Evolutionary conservation across 306 rosid species (phyloP).

Genomic region (Prosopis cineraria): DNA sequence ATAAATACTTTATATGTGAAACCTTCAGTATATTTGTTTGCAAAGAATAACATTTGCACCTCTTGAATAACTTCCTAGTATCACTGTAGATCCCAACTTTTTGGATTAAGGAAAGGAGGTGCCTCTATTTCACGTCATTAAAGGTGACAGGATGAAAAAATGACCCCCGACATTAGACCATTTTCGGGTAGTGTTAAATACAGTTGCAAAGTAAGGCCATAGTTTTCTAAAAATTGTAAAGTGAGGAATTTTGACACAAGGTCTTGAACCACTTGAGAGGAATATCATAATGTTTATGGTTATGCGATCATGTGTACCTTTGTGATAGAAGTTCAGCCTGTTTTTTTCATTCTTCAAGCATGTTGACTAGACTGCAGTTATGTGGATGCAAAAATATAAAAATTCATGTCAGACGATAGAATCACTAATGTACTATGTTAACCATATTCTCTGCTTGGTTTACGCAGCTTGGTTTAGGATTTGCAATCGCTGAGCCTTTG

Average conservation of each 20-base stretch:
- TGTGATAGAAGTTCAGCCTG: constrained; percentile 17
- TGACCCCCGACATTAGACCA: background rate
- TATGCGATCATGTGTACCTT: background rate
- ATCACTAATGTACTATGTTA: constrained; percentile 39
- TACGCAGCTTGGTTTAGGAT: constrained; percentile 87
- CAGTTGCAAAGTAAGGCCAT: background rate
- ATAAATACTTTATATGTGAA: too few relatives aligned
- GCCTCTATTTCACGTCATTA: background rate
- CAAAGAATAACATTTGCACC: background rate
- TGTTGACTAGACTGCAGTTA: background rate
- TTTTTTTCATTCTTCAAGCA: background rate
- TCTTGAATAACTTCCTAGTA: background rate
- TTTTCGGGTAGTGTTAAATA: background rate
- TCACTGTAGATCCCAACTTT: background rate
- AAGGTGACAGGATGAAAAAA: constrained; percentile 5
- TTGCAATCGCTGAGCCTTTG: constrained; percentile 68
- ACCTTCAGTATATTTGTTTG: too few relatives aligned
- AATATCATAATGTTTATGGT: background rate
- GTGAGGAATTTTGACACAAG: background rate
- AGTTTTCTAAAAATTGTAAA: background rate
- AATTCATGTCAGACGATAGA: background rate
- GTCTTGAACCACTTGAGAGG: background rate
- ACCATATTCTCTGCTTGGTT: constrained; percentile 42
- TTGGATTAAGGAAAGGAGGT: background rate
- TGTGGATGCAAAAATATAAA: background rate